phyloP scores from a whole-genome alignment of 1,284 basidiomycete species.

The Puccinia hordei region DNA sequence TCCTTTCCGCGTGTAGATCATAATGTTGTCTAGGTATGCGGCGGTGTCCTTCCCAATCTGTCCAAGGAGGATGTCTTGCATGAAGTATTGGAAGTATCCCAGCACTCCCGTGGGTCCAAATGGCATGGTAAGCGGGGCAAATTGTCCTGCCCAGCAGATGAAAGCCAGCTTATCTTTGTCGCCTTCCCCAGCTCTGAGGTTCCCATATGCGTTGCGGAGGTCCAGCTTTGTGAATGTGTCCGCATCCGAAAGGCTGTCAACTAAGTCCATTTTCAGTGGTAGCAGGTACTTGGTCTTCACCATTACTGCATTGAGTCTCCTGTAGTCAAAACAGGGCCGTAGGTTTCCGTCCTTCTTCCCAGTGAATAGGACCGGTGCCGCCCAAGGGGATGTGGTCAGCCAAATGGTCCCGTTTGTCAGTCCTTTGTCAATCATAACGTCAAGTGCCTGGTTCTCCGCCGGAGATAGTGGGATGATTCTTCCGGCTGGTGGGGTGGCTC shows the following conservation, averaged over 20 bases:
- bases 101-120: constrained; percentile 18
- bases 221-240: constrained; percentile 60
- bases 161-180: constrained; percentile 54
- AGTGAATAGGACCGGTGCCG: constrained; percentile 63
- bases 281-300: constrained; percentile 60
- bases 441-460: constrained; percentile 12
- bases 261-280: constrained; percentile 60
- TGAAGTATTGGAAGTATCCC: constrained; percentile 15
- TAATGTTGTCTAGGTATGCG: neutral
- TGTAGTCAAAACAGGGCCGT: constrained; percentile 62
- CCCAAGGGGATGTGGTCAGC: constrained; percentile 57
- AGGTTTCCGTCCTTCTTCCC: constrained; percentile 63
- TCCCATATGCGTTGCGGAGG: constrained; percentile 59
- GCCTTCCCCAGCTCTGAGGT: constrained; percentile 59
- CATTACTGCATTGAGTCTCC: constrained; percentile 61
- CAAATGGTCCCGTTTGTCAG: no score
- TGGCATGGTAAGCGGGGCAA: constrained; percentile 16
- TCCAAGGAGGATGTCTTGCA: constrained; percentile 1
- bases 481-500: neutral
- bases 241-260: constrained; percentile 58
- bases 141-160: neutral
- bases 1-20: neutral
- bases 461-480: neutral
- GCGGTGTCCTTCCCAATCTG: constrained; percentile 1
- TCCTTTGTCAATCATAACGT: neutral